Percentiles rank a stretch among this genome's conserved stretches.
These are phyloP conservation scores for Violaceomyces palustris DNA, from an alignment of 1,284 basidiomycete species.

Conservation along the genomic window DNA sequence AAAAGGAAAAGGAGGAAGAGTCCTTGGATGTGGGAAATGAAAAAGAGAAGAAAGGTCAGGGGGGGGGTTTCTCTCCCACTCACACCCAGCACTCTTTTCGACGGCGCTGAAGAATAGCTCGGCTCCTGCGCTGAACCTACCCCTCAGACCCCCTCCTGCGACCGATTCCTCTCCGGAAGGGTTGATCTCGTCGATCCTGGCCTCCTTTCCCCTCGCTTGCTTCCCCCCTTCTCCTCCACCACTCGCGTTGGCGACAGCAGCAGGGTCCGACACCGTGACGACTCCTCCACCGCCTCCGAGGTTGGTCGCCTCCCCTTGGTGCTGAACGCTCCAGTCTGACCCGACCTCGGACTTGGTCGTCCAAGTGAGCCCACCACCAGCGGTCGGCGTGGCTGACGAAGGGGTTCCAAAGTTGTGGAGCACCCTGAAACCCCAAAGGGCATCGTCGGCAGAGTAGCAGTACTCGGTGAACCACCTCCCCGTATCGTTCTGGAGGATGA, in stretches of 20 bases:
- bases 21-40: constrained; percentile 61
- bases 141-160: constrained; percentile 74
- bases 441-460: constrained; percentile 87
- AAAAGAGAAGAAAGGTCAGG: too few relatives aligned
- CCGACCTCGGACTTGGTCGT: too few relatives aligned
- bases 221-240: too few relatives aligned
- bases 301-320: not conserved
- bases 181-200: constrained; percentile 1
- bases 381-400: not conserved
- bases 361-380: too few relatives aligned
- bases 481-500: constrained; percentile 84
- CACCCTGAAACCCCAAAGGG: constrained; percentile 82
- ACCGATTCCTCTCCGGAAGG: constrained; percentile 60
- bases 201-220: too few relatives aligned
- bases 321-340: too few relatives aligned
- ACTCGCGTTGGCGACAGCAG: too few relatives aligned
- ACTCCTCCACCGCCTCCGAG: not conserved
- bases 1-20: constrained; percentile 1
- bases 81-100: constrained; percentile 85
- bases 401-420: constrained; percentile 75
- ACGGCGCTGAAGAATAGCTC: constrained; percentile 90
- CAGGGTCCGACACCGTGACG: not conserved
- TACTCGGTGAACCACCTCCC: constrained; percentile 92
- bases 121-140: constrained; percentile 82
- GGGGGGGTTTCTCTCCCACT: too few relatives aligned